phyloP scores from a whole-genome alignment of 192 early-diverging fungal genomes.

The Neocallimastix lanati region DNA sequence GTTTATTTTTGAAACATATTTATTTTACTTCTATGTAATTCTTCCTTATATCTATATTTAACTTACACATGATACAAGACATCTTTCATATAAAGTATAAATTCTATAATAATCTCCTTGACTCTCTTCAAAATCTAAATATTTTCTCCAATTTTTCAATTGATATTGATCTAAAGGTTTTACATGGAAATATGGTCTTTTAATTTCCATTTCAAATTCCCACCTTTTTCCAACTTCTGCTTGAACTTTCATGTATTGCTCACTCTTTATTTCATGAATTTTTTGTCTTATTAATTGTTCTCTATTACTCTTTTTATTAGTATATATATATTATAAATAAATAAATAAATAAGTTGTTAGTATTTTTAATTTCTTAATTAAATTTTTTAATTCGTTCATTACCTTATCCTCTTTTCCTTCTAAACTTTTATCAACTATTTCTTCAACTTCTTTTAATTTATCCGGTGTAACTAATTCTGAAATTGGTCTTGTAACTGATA shows the following conservation, averaged over 20 bases:
- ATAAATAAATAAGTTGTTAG: too few relatives aligned
- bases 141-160: conserved; percentile 47
- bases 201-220: conserved; percentile 57
- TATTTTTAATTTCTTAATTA: too few relatives aligned
- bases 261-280: conserved; percentile 31
- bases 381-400: too few relatives aligned
- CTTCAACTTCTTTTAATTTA: conserved; percentile 18
- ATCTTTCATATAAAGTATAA: conserved; percentile 50
- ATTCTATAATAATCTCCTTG: conserved; percentile 31
- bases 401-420: conserved; percentile 2
- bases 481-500: conserved; percentile 29
- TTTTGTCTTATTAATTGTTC: conserved; percentile 27
- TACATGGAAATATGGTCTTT: conserved; percentile 61
- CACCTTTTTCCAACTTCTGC: conserved; percentile 49
- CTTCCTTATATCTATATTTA: too few relatives aligned
- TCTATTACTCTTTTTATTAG: conserved; percentile 26
- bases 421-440: neutral
- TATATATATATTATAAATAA: too few relatives aligned
- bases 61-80: conserved; percentile 54
- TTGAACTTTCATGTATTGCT: conserved; percentile 44
- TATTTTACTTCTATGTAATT: too few relatives aligned
- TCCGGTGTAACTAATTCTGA: conserved; percentile 26
- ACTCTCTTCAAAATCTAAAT: conserved; percentile 52
- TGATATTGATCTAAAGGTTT: conserved; percentile 54
- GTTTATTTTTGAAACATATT: too few relatives aligned